phyloP scores from a whole-genome alignment of 768 basidiomycete genomes.

The Multifurca ochricompacta region DNA sequence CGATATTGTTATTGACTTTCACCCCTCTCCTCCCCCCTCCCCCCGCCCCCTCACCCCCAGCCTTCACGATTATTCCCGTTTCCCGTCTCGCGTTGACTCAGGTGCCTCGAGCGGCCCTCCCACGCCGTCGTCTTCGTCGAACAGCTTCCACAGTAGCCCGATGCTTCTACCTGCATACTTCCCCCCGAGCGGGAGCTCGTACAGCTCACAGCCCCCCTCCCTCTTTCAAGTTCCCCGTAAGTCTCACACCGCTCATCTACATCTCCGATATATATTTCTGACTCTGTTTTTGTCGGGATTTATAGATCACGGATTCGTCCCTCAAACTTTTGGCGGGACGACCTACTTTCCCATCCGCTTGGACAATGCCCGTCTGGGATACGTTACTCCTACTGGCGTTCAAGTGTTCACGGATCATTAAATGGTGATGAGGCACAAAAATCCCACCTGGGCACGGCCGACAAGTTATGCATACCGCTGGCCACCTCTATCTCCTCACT shows the following conservation, averaged over 20 bases:
- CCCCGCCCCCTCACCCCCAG: too few species aligned
- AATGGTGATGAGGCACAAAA: not conserved
- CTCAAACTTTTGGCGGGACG: slow-evolving; percentile 11
- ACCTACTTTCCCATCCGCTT: slow-evolving; percentile 15
- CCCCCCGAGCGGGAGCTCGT: not conserved
- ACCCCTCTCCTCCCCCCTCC: too few species aligned
- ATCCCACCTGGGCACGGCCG: not conserved
- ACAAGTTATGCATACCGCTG: not conserved
- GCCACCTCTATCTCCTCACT: not conserved
- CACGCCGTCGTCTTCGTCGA: not conserved
- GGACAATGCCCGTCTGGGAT: not conserved
- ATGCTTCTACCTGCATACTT: not conserved
- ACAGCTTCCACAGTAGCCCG: slow-evolving; percentile 10
- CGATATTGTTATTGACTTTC: not conserved
- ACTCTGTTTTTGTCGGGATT: not conserved
- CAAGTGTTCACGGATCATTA: slow-evolving; percentile 3
- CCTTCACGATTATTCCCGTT: slow-evolving; percentile 5
- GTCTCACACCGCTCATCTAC: not conserved
- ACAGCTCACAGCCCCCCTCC: not conserved
- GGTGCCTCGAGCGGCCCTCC: not conserved
- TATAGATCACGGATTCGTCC: not conserved
- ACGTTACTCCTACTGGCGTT: slow-evolving; percentile 8
- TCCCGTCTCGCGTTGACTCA: not conserved
- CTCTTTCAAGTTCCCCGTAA: not conserved
- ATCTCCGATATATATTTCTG: too few species aligned